A percentile compares a stretch with the other conserved stretches of the same genome.
phyloP scores from a whole-genome alignment of 2,329 filamentous ascomycete species.

The Byssochlamys sp. region DNA sequence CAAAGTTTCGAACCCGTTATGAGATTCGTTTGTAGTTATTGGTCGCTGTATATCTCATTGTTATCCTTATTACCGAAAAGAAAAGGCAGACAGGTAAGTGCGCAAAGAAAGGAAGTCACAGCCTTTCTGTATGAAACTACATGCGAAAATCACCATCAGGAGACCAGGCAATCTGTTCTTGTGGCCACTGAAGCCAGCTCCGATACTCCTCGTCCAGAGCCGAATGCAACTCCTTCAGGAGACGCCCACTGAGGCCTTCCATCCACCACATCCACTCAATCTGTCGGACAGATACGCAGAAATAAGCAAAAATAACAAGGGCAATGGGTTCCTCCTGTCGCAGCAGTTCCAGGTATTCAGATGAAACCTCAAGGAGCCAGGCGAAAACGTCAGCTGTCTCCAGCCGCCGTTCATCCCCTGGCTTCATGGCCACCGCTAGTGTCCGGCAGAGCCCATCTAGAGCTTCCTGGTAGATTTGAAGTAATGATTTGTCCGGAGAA shows the following conservation, averaged over 20 bases:
- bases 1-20: neutral
- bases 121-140: neutral
- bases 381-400: slow-evolving; percentile 14
- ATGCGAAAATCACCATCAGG: slow-evolving; percentile 1
- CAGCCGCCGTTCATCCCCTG: slow-evolving; percentile 1
- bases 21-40: neutral
- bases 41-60: neutral
- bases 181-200: slow-evolving; percentile 15
- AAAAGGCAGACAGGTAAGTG: neutral
- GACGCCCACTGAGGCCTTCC: slow-evolving; percentile 12
- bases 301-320: slow-evolving; percentile 15
- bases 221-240: slow-evolving; percentile 12
- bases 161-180: slow-evolving; percentile 24
- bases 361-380: slow-evolving; percentile 14
- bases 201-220: slow-evolving; percentile 12
- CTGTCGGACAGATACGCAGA: slow-evolving; percentile 12
- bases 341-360: slow-evolving; percentile 11
- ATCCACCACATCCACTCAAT: slow-evolving; percentile 19
- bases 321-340: slow-evolving; percentile 9
- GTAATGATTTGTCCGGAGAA: neutral
- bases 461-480: slow-evolving; percentile 6
- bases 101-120: neutral
- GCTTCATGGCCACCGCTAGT: slow-evolving; percentile 3
- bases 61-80: neutral
- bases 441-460: slow-evolving; percentile 10